These are phyloP conservation scores for Colletotrichum sp. DNA, from an alignment of 2,329 filamentous ascomycete genomes.

Conservation along the genomic window DNA sequence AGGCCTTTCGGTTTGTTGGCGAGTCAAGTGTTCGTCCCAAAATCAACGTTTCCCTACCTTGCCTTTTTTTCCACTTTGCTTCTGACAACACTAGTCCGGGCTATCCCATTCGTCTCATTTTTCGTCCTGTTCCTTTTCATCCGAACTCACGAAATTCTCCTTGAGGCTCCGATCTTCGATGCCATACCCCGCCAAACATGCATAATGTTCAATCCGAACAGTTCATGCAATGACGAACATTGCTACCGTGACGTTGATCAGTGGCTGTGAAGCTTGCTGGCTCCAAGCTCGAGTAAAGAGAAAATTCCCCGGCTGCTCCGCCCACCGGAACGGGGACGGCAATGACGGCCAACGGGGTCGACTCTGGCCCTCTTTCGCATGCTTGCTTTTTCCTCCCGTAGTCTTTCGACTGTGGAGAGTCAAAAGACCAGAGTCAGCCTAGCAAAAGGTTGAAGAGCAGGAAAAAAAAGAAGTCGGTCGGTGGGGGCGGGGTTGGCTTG, in stretches of 20 bases:
- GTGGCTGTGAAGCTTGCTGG: background rate
- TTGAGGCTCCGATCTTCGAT: background rate
- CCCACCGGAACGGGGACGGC: background rate
- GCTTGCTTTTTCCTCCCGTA: background rate
- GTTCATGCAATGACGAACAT: background rate
- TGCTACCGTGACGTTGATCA: background rate
- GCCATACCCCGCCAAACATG: constrained; percentile 7
- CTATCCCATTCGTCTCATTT: background rate
- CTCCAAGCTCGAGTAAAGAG: background rate
- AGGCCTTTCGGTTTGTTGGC: background rate
- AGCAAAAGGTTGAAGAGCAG: background rate
- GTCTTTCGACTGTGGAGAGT: background rate
- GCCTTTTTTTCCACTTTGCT: background rate
- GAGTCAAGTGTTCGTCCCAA: background rate
- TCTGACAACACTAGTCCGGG: background rate
- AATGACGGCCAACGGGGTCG: background rate
- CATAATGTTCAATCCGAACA: background rate
- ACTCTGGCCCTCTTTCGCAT: background rate
- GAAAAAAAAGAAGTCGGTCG: background rate
- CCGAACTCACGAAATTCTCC: background rate
- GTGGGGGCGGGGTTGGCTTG: constrained; percentile 1
- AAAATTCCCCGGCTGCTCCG: background rate
- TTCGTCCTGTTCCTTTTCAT: background rate
- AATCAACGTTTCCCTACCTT: background rate
- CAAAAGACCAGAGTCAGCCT: background rate